phyloP scores from a whole-genome alignment of 2,329 filamentous ascomycete genomes.

The Cercospora canescens region DNA sequence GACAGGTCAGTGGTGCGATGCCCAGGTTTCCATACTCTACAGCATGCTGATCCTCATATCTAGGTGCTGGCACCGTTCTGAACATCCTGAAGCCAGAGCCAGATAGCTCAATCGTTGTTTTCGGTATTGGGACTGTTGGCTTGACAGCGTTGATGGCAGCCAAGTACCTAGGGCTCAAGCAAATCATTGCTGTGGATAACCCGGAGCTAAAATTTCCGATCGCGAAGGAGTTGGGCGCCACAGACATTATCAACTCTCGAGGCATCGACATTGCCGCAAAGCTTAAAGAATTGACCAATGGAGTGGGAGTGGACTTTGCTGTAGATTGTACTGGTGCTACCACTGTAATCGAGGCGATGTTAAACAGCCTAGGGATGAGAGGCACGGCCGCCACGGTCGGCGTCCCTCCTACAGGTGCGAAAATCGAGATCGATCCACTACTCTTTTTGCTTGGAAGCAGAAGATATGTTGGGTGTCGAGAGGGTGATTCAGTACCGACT shows the following conservation, averaged over 20 bases:
- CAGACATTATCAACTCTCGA: conserved; percentile 21
- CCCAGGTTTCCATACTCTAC: too few relatives aligned
- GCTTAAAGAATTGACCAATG: conserved; percentile 18
- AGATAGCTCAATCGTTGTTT: background rate
- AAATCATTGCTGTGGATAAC: conserved; percentile 28
- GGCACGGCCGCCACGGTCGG: conserved; percentile 25
- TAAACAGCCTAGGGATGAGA: conserved; percentile 20
- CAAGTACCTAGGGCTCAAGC: conserved; percentile 19
- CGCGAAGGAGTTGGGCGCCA: conserved; percentile 20
- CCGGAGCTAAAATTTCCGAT: conserved; percentile 22
- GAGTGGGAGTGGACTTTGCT: conserved; percentile 18
- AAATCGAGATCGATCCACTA: conserved; percentile 20
- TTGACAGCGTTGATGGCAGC: conserved; percentile 25
- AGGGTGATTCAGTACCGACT: conserved; percentile 20
- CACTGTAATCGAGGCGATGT: conserved; percentile 21
- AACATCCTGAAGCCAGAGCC: background rate
- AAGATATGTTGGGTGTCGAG: conserved; percentile 18
- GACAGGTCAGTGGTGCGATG: too few relatives aligned
- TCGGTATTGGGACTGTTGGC: conserved; percentile 17
- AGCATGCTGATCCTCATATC: background rate
- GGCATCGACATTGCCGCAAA: background rate
- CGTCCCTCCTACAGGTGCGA: conserved; percentile 20
- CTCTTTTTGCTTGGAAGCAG: conserved; percentile 18
- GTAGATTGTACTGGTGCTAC: conserved; percentile 24
- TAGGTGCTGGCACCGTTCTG: background rate